phyloP scores from a whole-genome alignment of 1,284 basidiomycete genomes.

The Omphalotus olearius region DNA sequence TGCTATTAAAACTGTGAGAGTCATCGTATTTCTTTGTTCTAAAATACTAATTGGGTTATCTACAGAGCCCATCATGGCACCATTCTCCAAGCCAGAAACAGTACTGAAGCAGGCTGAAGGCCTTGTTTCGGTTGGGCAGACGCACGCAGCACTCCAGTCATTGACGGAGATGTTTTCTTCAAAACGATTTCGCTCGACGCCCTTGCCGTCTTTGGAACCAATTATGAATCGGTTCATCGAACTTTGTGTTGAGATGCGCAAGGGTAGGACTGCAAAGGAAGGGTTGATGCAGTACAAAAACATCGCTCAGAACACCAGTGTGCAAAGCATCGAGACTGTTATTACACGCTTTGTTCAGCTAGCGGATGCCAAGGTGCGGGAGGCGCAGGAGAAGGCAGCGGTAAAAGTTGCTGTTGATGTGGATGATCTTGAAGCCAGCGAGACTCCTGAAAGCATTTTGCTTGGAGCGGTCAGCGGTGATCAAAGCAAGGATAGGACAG shows the following conservation, averaged over 20 bases:
- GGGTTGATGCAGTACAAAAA: conserved; percentile 97
- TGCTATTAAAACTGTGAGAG: not conserved
- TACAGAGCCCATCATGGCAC: conserved; percentile 58
- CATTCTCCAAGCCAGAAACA: conserved; percentile 88
- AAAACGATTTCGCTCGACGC: conserved; percentile 93
- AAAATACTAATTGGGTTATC: not conserved
- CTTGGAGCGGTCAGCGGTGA: conserved; percentile 87
- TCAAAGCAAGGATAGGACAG: conserved; percentile 93
- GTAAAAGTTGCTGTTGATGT: conserved; percentile 73
- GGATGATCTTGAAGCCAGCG: conserved; percentile 87
- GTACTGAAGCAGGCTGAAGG: conserved; percentile 91
- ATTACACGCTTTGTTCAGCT: conserved; percentile 88
- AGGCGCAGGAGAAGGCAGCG: conserved; percentile 84
- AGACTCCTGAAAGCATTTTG: conserved; percentile 90
- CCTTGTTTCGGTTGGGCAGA: conserved; percentile 87
- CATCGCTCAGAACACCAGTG: conserved; percentile 90
- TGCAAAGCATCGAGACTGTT: conserved; percentile 89
- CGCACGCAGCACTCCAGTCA: conserved; percentile 83
- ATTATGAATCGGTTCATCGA: conserved; percentile 94
- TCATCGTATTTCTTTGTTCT: not conserved
- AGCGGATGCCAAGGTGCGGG: conserved; percentile 83
- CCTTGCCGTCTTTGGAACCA: conserved; percentile 87
- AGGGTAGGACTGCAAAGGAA: conserved; percentile 91
- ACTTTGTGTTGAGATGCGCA: conserved; percentile 94
- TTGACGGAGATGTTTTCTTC: conserved; percentile 90